Conservation (phyloP, 257 asterid species). For the Rehmannia glutinosa region DNA sequence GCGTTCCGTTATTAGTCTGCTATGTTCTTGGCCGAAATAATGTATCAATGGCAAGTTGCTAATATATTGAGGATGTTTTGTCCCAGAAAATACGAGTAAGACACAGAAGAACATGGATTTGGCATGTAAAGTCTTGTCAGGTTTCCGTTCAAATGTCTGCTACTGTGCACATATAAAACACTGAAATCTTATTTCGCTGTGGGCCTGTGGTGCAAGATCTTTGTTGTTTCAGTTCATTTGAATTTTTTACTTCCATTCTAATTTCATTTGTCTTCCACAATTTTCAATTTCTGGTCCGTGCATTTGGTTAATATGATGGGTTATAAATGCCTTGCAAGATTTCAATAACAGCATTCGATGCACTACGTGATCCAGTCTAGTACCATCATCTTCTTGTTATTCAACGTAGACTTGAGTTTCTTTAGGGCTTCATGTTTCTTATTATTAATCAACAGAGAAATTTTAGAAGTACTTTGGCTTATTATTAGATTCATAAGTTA, state of each 20-base stretch:
- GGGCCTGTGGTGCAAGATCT: too few species aligned
- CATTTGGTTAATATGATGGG: conserved; percentile 8
- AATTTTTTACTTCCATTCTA: too few species aligned
- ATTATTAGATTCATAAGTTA: background rate
- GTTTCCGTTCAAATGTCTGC: background rate
- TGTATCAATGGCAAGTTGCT: background rate
- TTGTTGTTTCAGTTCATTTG: too few species aligned
- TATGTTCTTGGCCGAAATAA: background rate
- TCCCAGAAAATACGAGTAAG: background rate
- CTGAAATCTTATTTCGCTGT: too few species aligned
- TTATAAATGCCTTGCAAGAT: background rate
- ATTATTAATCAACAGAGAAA: conserved; percentile 8
- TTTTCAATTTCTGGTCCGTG: background rate
- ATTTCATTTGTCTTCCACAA: too few species aligned
- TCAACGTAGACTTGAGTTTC: conserved; percentile 13
- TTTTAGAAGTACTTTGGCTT: background rate
- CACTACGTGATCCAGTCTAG: background rate
- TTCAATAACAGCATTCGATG: background rate
- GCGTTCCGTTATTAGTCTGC: background rate
- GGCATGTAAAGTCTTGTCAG: background rate
- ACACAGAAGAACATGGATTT: background rate
- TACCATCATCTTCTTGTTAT: conserved; percentile 11
- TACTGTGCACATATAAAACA: too few species aligned
- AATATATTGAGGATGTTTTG: background rate
- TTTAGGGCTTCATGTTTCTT: conserved; percentile 11